Conservation (phyloP, 352 stramenopile species). For the Phytopythium montanum region DNA sequence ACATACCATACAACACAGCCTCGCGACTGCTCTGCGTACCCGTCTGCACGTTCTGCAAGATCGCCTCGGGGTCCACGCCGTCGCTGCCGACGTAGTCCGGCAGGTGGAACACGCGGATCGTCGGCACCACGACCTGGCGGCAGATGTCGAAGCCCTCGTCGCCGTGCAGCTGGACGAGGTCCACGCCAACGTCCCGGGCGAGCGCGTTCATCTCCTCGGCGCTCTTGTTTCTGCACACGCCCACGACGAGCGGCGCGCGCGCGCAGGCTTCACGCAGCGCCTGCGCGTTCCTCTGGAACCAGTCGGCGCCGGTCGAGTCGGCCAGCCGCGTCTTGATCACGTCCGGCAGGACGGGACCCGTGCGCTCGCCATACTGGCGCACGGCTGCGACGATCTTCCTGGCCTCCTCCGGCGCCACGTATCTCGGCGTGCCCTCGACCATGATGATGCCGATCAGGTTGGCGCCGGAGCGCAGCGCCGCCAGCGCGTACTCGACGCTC, state of each 20-base stretch:
- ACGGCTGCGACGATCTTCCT: slow-evolving; percentile 91
- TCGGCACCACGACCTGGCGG: slow-evolving; percentile 83
- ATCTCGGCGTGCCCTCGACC: slow-evolving; percentile 89
- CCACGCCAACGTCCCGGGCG: slow-evolving; percentile 88
- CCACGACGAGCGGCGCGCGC: slow-evolving; percentile 88
- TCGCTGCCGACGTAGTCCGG: slow-evolving; percentile 78
- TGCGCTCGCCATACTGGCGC: slow-evolving; percentile 93
- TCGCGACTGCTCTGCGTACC: slow-evolving; percentile 7
- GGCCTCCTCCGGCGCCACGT: slow-evolving; percentile 77
- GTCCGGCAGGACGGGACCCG: slow-evolving; percentile 48
- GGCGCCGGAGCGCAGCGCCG: slow-evolving; percentile 88
- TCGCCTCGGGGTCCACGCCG: slow-evolving; percentile 67
- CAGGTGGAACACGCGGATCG: slow-evolving; percentile 92
- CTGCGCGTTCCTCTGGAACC: slow-evolving; percentile 77
- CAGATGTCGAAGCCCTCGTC: slow-evolving; percentile 92
- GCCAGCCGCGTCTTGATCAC: slow-evolving; percentile 33
- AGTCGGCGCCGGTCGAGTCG: slow-evolving; percentile 36
- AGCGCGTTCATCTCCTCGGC: slow-evolving; percentile 90
- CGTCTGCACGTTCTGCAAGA: slow-evolving; percentile 60
- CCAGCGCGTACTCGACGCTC: slow-evolving; percentile 90
- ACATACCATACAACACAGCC: background rate
- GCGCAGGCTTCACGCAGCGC: slow-evolving; percentile 63
- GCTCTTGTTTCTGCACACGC: slow-evolving; percentile 96
- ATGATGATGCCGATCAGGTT: slow-evolving; percentile 98
- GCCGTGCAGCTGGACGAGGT: slow-evolving; percentile 98